Conservation (phyloP, 495 filamentous ascomycete species). For the Xylaria acuta region DNA sequence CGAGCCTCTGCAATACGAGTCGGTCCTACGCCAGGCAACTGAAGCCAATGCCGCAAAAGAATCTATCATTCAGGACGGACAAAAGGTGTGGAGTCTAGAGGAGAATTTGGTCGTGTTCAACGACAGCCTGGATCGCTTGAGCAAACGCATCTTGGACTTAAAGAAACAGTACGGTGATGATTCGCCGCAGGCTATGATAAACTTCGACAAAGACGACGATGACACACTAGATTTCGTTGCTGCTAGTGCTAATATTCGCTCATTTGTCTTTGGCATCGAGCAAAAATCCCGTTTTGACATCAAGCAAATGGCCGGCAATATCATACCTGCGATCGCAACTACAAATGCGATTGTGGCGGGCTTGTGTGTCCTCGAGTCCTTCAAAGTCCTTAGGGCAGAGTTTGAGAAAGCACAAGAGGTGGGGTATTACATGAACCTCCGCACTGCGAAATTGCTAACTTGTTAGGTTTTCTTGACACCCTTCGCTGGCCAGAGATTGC, state of each 20-base stretch:
- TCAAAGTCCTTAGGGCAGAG: constrained; percentile 85
- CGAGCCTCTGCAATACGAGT: constrained; percentile 69
- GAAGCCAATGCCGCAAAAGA: constrained; percentile 57
- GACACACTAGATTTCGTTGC: constrained; percentile 96
- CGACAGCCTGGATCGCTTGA: constrained; percentile 80
- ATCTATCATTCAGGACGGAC: constrained; percentile 67
- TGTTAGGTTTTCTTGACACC: constrained; percentile 79
- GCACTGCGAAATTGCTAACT: constrained; percentile 3
- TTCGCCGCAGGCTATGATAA: constrained; percentile 66
- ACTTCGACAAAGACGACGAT: constrained; percentile 96
- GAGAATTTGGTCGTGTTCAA: constrained; percentile 89
- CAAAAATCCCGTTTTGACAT: constrained; percentile 91
- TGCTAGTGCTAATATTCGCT: constrained; percentile 86
- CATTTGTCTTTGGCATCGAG: constrained; percentile 84
- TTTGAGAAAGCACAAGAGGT: constrained; percentile 65
- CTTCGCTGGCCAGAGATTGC: constrained; percentile 76
- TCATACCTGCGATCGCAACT: constrained; percentile 97
- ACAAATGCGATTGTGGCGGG: constrained; percentile 97
- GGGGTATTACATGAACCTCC: constrained; percentile 47
- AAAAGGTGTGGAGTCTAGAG: constrained; percentile 76
- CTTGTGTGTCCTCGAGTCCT: constrained; percentile 89
- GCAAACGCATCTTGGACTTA: constrained; percentile 69
- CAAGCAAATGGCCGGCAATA: constrained; percentile 99
- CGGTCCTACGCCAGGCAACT: constrained; percentile 51
- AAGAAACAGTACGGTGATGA: constrained; percentile 57